A percentile compares a stretch with the other conserved stretches of the same genome.
Conservation (phyloP, 495 filamentous ascomycete species). For the Polyplosphaeria fusca region DNA sequence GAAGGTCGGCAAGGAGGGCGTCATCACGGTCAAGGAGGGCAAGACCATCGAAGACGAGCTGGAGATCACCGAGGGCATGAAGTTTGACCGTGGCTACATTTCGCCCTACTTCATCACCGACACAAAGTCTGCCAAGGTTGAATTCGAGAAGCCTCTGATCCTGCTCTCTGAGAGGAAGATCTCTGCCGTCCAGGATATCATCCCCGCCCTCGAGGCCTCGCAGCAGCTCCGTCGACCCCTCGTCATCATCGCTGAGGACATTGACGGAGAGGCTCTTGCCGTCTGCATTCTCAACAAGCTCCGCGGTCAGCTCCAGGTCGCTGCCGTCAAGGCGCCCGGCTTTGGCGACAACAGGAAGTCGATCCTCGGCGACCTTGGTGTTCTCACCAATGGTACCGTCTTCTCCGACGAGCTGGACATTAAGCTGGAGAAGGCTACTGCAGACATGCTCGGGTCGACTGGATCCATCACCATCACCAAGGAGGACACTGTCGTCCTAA, state of each 20-base stretch:
- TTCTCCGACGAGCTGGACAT: slow-evolving; percentile 98
- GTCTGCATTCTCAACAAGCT: slow-evolving; percentile 99
- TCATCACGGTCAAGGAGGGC: slow-evolving; percentile 99
- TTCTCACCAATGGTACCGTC: slow-evolving; percentile 94
- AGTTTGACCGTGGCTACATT: slow-evolving; percentile 96
- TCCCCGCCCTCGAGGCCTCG: slow-evolving; percentile 94
- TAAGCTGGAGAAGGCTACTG: slow-evolving; percentile 96
- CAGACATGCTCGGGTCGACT: slow-evolving; percentile 93
- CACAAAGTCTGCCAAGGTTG: slow-evolving; percentile 94
- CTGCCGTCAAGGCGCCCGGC: slow-evolving; percentile 96
- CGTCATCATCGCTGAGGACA: slow-evolving; percentile 98
- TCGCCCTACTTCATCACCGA: slow-evolving; percentile 99
- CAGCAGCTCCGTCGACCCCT: slow-evolving; percentile 92
- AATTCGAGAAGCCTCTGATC: slow-evolving; percentile 99
- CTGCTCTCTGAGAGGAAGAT: slow-evolving; percentile 99
- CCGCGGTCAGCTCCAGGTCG: slow-evolving; percentile 97
- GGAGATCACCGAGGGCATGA: slow-evolving; percentile 98
- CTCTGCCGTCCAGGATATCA: slow-evolving; percentile 95
- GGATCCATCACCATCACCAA: slow-evolving; percentile 99
- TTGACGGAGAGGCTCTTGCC: slow-evolving; percentile 95
- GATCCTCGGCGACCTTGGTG: slow-evolving; percentile 91
- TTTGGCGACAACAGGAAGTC: slow-evolving; percentile 99
- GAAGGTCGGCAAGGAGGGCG: slow-evolving; percentile 99
- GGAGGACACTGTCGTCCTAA: slow-evolving; percentile 98
- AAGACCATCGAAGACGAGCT: slow-evolving; percentile 98